Evolutionary conservation across 768 basidiomycete species (phyloP), one percentile per base, ranked within the genome.

Genomic region (Paxillus rubicundulus): DNA sequence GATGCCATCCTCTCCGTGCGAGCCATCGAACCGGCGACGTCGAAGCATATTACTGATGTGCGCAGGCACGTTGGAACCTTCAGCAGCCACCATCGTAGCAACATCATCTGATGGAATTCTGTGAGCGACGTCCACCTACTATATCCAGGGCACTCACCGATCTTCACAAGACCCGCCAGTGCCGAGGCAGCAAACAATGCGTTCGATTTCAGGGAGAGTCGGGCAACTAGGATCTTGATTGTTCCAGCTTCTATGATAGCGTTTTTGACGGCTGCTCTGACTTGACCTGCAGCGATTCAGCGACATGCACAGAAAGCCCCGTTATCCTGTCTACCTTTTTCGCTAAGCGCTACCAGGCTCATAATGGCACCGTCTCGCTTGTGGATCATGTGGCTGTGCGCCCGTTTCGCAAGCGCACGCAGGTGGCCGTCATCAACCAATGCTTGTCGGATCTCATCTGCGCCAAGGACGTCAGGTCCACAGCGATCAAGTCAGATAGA

Each of bases 1-100:
- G 1, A 67, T 48, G 18, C 61, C 61, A 24, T 67, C 66, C 56
- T 66, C 66, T 33, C 64, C 64, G 1, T 47, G 52, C n/a, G 54
- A 13, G 9, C 57, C 64, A 17, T 68, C 66, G n/a, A 68, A 67
- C 64, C 66, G 64, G 38, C 64, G 56, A 45, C 55, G 57, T 42
- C 28, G 51, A 28, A 67, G 47, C 66, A 67, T 68, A 7, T 38
- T 28, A 20, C 63, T 6, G 30, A 68, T 58, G 13, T 42, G 43
- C 18, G 0, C 18, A 10, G 44, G 27, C 12, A 49, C 57, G 17
- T 54, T 51, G 0, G 44, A 42, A 9, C 47, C n/a, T 4, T 55
- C 41, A 2, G 48, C 34, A 16, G 50, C 53, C 2, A 60, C 42
- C 40, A 58, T 37, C 2, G 30, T 9, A 9, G 56, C 55, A 3